Evolutionary conservation across 305 asterid genomes (phyloP).

Genomic region (Solanum hybrid): DNA sequence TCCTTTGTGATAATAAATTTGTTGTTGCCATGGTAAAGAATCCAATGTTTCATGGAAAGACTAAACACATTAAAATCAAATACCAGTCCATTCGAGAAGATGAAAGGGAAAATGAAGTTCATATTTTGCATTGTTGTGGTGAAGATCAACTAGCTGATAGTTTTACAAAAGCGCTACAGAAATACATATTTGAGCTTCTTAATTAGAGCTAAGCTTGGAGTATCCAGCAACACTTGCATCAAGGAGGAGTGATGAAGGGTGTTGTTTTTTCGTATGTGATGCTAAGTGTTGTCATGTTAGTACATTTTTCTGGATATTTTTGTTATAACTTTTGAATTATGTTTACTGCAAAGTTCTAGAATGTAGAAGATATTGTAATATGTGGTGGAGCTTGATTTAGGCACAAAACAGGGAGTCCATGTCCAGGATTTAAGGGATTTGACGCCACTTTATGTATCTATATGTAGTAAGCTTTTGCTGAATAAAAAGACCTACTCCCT

Average conservation of each 20-base stretch:
- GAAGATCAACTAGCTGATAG: neutral
- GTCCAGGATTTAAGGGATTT: neutral
- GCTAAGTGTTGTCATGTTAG: neutral
- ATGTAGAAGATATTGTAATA: neutral
- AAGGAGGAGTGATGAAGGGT: neutral
- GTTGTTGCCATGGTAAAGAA: neutral
- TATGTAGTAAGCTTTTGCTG: neutral
- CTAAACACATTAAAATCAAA: neutral
- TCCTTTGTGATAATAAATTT: neutral
- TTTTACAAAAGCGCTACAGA: neutral
- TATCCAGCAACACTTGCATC: neutral
- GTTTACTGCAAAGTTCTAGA: neutral
- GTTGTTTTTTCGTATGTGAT: neutral
- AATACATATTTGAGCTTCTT: neutral
- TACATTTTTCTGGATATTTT: neutral
- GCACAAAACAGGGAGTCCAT: neutral
- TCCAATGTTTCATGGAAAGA: neutral
- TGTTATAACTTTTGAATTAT: neutral
- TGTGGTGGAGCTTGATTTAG: neutral
- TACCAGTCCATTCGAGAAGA: neutral
- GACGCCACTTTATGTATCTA: neutral
- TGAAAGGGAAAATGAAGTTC: neutral
- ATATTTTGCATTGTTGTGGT: neutral
- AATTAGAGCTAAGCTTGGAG: neutral
- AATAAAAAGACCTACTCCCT: neutral